Percentiles rank a stretch among this genome's conserved stretches.
Conservation (phyloP, 805 yeast genomes). For the Teunomyces atbi region DNA sequence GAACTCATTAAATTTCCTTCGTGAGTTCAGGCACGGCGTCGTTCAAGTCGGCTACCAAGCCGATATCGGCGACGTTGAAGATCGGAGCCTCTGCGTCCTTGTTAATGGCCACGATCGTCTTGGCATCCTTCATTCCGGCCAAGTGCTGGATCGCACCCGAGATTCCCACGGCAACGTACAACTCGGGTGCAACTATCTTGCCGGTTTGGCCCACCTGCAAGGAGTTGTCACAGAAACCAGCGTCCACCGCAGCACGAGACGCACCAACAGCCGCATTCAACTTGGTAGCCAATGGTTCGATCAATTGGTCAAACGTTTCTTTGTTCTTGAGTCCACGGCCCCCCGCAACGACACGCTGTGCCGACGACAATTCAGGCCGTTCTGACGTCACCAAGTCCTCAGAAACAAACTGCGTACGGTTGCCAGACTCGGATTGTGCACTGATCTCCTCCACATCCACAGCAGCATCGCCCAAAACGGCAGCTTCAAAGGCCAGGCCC, state of each 20-base stretch:
- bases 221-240: conserved; percentile 94
- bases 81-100: conserved; percentile 95
- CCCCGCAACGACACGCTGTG: conserved; percentile 80
- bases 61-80: conserved; percentile 85
- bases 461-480: conserved; percentile 33
- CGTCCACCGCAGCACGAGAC: conserved; percentile 96
- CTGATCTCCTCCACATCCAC: conserved; percentile 50
- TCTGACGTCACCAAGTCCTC: conserved; percentile 74
- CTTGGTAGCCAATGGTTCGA: conserved; percentile 81
- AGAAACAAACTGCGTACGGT: conserved; percentile 59
- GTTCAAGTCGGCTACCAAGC: conserved; percentile 85
- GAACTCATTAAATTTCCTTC: conserved; percentile 61
- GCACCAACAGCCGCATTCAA: conserved; percentile 95
- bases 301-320: conserved; percentile 74
- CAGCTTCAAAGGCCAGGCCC: conserved; percentile 71
- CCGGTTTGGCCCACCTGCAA: conserved; percentile 98
- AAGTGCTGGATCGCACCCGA: conserved; percentile 98
- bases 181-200: conserved; percentile 94
- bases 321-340: conserved; percentile 92
- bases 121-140: conserved; percentile 98
- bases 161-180: conserved; percentile 89
- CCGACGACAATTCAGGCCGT: conserved; percentile 89
- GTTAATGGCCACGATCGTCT: conserved; percentile 89
- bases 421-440: conserved; percentile 16
- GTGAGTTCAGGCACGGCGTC: conserved; percentile 90